Percentiles rank a stretch among this genome's conserved stretches.
These are phyloP conservation scores for Trichothecium roseum DNA, from an alignment of 2,329 filamentous ascomycete species.

Conservation along the genomic window DNA sequence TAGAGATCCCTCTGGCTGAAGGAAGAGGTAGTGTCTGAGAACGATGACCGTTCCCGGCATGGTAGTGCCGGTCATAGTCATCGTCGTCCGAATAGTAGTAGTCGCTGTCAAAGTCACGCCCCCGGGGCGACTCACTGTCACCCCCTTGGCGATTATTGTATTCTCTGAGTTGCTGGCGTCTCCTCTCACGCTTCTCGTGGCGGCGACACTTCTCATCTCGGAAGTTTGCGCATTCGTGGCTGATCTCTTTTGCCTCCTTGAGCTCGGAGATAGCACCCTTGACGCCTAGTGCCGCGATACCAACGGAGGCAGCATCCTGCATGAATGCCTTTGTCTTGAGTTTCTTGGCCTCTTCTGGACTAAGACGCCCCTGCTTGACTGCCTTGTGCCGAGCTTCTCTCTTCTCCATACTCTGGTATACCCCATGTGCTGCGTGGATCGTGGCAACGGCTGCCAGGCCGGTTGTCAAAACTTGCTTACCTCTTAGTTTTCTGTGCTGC, in stretches of 20 bases:
- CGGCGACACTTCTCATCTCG: constrained; percentile 36
- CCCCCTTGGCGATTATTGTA: constrained; percentile 28
- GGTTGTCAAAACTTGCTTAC: constrained; percentile 49
- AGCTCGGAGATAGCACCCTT: constrained; percentile 45
- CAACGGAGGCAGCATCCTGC: constrained; percentile 48
- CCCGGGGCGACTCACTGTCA: constrained; percentile 28
- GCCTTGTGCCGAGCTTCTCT: constrained; percentile 41
- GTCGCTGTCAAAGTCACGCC: constrained; percentile 24
- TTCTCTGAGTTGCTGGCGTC: constrained; percentile 11
- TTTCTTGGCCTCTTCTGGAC: constrained; percentile 40
- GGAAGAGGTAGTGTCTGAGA: constrained; percentile 27
- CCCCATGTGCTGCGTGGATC: constrained; percentile 48
- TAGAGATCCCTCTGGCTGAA: too few relatives aligned
- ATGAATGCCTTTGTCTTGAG: constrained; percentile 46
- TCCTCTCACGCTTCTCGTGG: constrained; percentile 34
- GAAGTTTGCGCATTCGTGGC: constrained; percentile 38
- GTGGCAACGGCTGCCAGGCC: constrained; percentile 48
- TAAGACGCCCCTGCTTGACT: constrained; percentile 42
- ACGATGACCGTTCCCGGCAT: constrained; percentile 36
- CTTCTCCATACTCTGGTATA: constrained; percentile 50
- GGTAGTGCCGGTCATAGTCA: constrained; percentile 29
- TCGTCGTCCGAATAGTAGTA: constrained; percentile 28
- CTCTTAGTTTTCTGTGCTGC: constrained; percentile 45
- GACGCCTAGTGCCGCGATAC: constrained; percentile 47
- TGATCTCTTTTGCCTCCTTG: constrained; percentile 42